A percentile compares a stretch with the other conserved stretches of the same genome.
These are phyloP conservation scores for Phytophthora crassamura DNA, from an alignment of 352 stramenopile species.

Conservation along the genomic window DNA sequence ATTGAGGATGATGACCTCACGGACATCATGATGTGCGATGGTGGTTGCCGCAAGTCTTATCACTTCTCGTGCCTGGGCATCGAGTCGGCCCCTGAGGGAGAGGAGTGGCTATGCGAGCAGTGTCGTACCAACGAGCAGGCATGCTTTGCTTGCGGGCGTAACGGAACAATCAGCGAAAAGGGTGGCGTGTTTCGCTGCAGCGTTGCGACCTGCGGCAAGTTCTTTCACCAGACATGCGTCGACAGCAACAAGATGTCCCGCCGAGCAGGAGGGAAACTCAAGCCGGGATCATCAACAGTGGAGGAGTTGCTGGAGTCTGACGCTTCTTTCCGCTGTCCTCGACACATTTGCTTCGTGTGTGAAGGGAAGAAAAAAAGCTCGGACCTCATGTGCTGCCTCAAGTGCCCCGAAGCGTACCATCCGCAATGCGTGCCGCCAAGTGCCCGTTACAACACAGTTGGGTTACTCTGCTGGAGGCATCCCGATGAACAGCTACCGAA, in stretches of 20 bases:
- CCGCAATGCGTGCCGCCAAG: constrained; percentile 92
- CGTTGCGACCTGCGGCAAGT: constrained; percentile 75
- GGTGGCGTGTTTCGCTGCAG: constrained; percentile 82
- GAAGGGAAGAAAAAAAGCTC: constrained; percentile 76
- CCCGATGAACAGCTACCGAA: constrained; percentile 71
- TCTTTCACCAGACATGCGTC: constrained; percentile 87
- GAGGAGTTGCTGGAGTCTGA: constrained; percentile 72
- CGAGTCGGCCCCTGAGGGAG: constrained; percentile 62
- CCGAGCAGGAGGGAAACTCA: constrained; percentile 46
- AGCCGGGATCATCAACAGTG: constrained; percentile 37
- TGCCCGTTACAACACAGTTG: constrained; percentile 93
- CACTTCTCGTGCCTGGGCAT: constrained; percentile 93
- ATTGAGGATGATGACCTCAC: constrained; percentile 84
- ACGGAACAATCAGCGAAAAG: constrained; percentile 89
- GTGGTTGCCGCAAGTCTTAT: constrained; percentile 92
- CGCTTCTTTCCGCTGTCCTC: constrained; percentile 89
- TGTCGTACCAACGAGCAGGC: constrained; percentile 89
- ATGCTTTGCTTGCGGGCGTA: constrained; percentile 90
- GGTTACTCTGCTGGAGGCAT: constrained; percentile 92
- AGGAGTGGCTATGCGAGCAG: constrained; percentile 92
- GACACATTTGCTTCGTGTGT: constrained; percentile 84
- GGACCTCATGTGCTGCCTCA: constrained; percentile 91
- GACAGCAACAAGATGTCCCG: constrained; percentile 67
- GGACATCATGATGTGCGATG: constrained; percentile 93
- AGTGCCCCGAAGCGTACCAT: constrained; percentile 94